Percentiles rank a stretch among this genome's conserved stretches.
These are phyloP conservation scores for Phaeosphaeria sp. DNA, from an alignment of 2,329 filamentous ascomycete species.

Conservation along the genomic window DNA sequence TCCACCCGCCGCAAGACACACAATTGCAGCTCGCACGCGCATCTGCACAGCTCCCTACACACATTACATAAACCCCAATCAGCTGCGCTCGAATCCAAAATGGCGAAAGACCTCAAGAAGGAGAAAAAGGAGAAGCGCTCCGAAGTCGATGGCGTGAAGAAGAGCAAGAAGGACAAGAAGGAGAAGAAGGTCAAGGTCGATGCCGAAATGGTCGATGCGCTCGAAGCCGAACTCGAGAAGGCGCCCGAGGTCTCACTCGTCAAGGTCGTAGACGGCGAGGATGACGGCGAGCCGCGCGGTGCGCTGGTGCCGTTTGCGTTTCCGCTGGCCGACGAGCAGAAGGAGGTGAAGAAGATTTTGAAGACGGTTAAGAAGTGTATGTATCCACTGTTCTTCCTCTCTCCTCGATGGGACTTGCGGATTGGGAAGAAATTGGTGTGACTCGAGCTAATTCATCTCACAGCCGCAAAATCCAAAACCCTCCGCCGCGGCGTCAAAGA, in stretches of 20 bases:
- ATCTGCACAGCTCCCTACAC: not conserved
- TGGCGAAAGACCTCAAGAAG: constrained; percentile 56
- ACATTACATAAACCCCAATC: not conserved
- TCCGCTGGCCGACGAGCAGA: constrained; percentile 76
- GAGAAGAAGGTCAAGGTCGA: constrained; percentile 72
- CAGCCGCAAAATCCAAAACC: constrained; percentile 93
- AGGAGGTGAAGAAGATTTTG: constrained; percentile 71
- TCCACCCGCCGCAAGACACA: not conserved
- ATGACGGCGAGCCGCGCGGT: constrained; percentile 53
- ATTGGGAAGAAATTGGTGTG: not conserved
- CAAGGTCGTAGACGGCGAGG: constrained; percentile 47
- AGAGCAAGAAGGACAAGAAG: constrained; percentile 65
- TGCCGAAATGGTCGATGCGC: constrained; percentile 63
- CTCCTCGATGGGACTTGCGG: not conserved
- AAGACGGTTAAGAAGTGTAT: constrained; percentile 69
- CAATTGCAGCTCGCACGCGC: not conserved
- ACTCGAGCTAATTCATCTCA: constrained; percentile 15
- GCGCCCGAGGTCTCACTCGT: constrained; percentile 62
- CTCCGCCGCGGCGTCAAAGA: constrained; percentile 99
- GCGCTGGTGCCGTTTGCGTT: constrained; percentile 84
- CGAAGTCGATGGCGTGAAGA: constrained; percentile 47
- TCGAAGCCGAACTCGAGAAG: constrained; percentile 65
- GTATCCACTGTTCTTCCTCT: constrained; percentile 18
- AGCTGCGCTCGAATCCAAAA: constrained; percentile 16
- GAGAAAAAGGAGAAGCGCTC: constrained; percentile 73